phyloP scores from a whole-genome alignment of 2,329 filamentous ascomycete species.

The Scolecobasidium constrictum region DNA sequence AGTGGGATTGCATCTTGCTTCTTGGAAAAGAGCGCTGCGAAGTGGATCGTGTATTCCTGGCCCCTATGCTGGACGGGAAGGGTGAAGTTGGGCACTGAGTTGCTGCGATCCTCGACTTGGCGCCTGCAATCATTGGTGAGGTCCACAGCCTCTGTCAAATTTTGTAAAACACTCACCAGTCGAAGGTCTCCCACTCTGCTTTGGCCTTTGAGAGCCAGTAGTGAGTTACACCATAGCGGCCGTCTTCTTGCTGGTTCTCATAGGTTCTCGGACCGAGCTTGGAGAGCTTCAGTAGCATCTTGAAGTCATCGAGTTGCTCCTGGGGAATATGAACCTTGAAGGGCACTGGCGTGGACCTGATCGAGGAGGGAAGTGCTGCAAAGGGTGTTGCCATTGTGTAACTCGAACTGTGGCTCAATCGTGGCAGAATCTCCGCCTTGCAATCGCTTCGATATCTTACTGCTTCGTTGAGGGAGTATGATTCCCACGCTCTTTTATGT shows the following conservation, averaged over 20 bases:
- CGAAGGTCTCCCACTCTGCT: conserved; percentile 24
- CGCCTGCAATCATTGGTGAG: not conserved
- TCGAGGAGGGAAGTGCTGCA: too few relatives aligned
- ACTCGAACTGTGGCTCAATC: too few relatives aligned
- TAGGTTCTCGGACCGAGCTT: conserved; percentile 38
- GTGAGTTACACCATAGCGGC: conserved; percentile 33
- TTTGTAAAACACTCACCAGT: conserved; percentile 17
- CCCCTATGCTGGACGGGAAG: not conserved
- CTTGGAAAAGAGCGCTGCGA: conserved; percentile 43
- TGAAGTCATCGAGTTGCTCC: conserved; percentile 33
- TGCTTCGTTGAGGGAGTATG: too few relatives aligned
- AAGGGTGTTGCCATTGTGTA: too few relatives aligned
- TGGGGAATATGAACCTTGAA: conserved; percentile 35
- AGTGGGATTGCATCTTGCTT: conserved; percentile 40
- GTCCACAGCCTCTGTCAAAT: not conserved
- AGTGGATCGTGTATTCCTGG: conserved; percentile 31
- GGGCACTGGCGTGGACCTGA: conserved; percentile 26
- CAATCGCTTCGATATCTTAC: too few relatives aligned
- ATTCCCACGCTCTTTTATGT: too few relatives aligned
- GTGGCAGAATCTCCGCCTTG: too few relatives aligned
- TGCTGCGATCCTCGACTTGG: not conserved
- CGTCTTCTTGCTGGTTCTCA: conserved; percentile 34
- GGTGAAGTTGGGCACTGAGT: conserved; percentile 1
- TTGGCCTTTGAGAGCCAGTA: conserved; percentile 35
- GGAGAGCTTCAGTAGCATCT: conserved; percentile 35